Evolutionary conservation across 2,329 filamentous ascomycete genomes (phyloP).

Genomic region (Penicillium sp.): DNA sequence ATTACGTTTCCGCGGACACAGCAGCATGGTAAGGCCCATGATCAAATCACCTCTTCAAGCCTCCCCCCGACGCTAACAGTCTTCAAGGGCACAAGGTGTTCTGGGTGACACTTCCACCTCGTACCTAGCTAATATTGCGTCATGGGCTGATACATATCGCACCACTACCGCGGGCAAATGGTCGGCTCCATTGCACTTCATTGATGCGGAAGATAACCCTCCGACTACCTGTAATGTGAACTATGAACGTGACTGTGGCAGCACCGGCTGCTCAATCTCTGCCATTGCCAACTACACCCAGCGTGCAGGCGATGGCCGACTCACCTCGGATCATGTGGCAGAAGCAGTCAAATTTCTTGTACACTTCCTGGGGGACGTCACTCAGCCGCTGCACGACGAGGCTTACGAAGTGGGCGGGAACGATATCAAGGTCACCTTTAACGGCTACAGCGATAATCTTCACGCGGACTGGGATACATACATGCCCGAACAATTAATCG

Average conservation of each 20-base stretch:
- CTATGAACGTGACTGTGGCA: conserved; percentile 52
- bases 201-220: conserved; percentile 51
- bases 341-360: conserved; percentile 52
- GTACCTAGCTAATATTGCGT: conserved; percentile 53
- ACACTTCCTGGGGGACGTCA: conserved; percentile 65
- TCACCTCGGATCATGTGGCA: conserved; percentile 39
- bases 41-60: background rate
- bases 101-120: conserved; percentile 44
- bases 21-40: conserved; percentile 36
- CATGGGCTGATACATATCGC: conserved; percentile 55
- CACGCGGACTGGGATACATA: conserved; percentile 72
- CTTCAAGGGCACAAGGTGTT: conserved; percentile 35
- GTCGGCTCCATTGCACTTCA: conserved; percentile 50
- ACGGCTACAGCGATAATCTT: conserved; percentile 59
- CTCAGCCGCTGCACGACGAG: conserved; percentile 66
- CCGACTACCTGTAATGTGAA: conserved; percentile 49
- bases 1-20: conserved; percentile 46
- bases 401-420: conserved; percentile 66
- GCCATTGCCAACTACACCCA: conserved; percentile 53
- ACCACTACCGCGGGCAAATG: conserved; percentile 49
- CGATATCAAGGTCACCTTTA: conserved; percentile 63
- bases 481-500: conserved; percentile 65
- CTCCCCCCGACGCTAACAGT: background rate
- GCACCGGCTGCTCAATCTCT: conserved; percentile 50
- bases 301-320: conserved; percentile 11